These are phyloP conservation scores for Xerocomus spinulosus DNA, from an alignment of 768 basidiomycete genomes.

Conservation along the genomic window DNA sequence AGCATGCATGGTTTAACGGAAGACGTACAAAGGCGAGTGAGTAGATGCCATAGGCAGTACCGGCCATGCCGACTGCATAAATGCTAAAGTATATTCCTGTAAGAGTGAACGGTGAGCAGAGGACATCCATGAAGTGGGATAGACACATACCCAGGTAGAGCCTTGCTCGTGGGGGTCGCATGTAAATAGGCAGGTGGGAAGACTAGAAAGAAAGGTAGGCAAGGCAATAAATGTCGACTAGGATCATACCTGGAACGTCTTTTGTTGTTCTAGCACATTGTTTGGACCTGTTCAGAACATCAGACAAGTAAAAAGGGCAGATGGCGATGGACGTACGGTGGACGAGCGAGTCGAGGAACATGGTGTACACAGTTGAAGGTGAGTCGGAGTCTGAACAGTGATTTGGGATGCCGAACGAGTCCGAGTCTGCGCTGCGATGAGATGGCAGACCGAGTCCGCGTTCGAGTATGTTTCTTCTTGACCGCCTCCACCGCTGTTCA, in stretches of 20 bases:
- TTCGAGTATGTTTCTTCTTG: constrained; percentile 52
- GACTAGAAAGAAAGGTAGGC: constrained; percentile 15
- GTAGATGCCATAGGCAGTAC: constrained; percentile 48
- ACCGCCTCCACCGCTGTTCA: background rate
- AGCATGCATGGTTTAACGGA: fast-evolving
- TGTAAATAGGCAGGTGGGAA: constrained; percentile 50
- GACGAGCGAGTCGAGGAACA: constrained; percentile 60
- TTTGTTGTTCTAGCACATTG: constrained; percentile 61
- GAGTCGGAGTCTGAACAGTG: constrained; percentile 32
- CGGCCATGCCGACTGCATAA: constrained; percentile 52
- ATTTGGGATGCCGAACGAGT: constrained; percentile 35
- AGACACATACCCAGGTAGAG: constrained; percentile 56
- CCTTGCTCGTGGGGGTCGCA: constrained; percentile 55
- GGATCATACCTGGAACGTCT: constrained; percentile 53
- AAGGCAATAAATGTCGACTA: constrained; percentile 5
- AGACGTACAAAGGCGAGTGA: constrained; percentile 42
- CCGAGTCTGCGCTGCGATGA: constrained; percentile 23
- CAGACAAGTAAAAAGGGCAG: background rate
- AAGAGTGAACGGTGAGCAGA: background rate
- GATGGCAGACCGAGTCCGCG: constrained; percentile 71
- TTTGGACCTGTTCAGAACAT: constrained; percentile 55
- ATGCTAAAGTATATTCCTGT: constrained; percentile 54
- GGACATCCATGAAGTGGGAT: too few relatives aligned
- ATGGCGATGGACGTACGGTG: constrained; percentile 45
- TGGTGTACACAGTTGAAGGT: constrained; percentile 13